These are phyloP conservation scores for Pulicaria dysenterica DNA, from an alignment of 129 eudicot species.

Conservation along the genomic window DNA sequence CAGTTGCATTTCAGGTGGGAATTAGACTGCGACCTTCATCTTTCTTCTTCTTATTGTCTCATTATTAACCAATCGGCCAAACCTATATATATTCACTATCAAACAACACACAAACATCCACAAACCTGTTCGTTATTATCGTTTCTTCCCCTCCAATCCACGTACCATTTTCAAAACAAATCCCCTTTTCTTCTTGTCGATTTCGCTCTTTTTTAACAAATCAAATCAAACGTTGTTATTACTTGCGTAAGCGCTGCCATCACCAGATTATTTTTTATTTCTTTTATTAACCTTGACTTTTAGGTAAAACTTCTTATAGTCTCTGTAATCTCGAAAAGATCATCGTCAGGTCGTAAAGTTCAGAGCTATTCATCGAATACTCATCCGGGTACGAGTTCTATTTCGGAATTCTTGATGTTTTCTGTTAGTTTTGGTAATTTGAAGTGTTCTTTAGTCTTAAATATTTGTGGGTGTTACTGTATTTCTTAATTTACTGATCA, in stretches of 20 bases:
- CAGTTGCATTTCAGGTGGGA: too few species aligned
- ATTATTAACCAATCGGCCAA: too few species aligned
- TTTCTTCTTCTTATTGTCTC: not conserved
- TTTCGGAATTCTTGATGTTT: not conserved
- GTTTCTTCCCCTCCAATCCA: not conserved
- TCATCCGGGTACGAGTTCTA: constrained; percentile 15
- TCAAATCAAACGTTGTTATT: not conserved
- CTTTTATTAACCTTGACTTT: not conserved
- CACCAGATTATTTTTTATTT: not conserved
- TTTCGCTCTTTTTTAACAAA: not conserved
- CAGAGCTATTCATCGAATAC: not conserved
- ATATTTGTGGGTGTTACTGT: too few species aligned
- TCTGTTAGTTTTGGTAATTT: not conserved
- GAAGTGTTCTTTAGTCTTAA: not conserved
- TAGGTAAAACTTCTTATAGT: not conserved
- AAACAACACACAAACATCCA: constrained; percentile 5
- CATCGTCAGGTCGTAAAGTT: constrained; percentile 10
- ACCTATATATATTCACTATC: not conserved
- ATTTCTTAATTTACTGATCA: too few species aligned
- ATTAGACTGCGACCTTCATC: not conserved
- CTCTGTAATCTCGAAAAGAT: not conserved
- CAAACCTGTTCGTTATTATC: not conserved
- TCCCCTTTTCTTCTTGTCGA: not conserved
- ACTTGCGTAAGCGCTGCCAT: constrained; percentile 33
- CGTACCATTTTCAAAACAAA: not conserved